phyloP scores from a whole-genome alignment of 495 filamentous ascomycete genomes.

The Extremus antarcticus region DNA sequence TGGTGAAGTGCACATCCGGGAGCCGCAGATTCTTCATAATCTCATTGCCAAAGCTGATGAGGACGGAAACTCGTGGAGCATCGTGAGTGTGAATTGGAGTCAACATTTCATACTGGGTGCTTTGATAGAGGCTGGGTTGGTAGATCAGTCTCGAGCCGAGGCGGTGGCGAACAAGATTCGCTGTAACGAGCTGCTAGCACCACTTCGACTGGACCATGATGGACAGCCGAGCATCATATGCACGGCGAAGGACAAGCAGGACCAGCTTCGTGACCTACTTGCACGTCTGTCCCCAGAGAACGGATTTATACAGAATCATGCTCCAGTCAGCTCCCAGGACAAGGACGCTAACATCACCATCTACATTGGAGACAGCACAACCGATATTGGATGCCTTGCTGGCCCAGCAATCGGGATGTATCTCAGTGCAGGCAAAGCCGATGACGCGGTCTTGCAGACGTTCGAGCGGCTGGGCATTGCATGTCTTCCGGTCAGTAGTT shows the following conservation, averaged over 20 bases:
- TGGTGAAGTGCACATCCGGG: background rate
- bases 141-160: background rate
- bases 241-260: background rate
- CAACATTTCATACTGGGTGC: background rate
- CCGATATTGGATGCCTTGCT: slow-evolving; percentile 1
- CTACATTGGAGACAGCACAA: slow-evolving; percentile 1
- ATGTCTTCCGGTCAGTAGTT: background rate
- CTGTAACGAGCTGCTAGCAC: slow-evolving; percentile 1
- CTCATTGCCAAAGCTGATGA: background rate
- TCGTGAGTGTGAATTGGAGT: slow-evolving; percentile 4
- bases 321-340: background rate
- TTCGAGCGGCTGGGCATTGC: background rate
- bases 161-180: background rate
- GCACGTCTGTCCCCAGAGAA: background rate
- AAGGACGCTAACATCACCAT: background rate
- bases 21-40: background rate
- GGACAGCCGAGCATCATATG: background rate
- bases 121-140: background rate
- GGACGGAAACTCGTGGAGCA: background rate
- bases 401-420: background rate
- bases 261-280: background rate
- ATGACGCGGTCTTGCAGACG: background rate
- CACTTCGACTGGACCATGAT: background rate
- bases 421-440: background rate
- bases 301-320: background rate